A percentile compares a stretch with the other conserved stretches of the same genome.
Evolutionary conservation across 805 yeast genomes (phyloP).

Genomic region (Metschnikowia lunata): DNA sequence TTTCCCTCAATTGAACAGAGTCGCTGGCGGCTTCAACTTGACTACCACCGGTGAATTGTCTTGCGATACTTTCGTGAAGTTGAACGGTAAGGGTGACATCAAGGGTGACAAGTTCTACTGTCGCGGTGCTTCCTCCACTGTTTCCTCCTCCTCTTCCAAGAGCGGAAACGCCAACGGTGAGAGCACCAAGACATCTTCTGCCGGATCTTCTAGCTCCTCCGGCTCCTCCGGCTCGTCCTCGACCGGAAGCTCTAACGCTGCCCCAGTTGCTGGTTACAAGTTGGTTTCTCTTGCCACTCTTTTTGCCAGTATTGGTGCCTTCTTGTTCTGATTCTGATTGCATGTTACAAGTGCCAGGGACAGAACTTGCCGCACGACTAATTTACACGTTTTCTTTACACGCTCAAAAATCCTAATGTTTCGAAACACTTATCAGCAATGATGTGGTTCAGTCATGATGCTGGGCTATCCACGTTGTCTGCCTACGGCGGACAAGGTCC

Average conservation of each 20-base stretch:
- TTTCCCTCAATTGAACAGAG: conserved; percentile 67
- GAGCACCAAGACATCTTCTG: conserved; percentile 26
- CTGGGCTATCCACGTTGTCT: no score
- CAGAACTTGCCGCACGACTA: no score
- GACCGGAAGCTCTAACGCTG: conserved; percentile 24
- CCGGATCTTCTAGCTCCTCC: conserved; percentile 23
- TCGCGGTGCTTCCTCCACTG: conserved; percentile 39
- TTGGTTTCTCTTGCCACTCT: conserved; percentile 28
- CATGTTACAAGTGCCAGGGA: no score
- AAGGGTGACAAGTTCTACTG: conserved; percentile 87
- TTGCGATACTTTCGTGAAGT: conserved; percentile 69
- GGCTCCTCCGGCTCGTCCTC: conserved; percentile 18
- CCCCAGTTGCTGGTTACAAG: conserved; percentile 20
- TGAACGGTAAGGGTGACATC: conserved; percentile 75
- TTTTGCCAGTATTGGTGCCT: conserved; percentile 37
- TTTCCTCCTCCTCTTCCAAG: conserved; percentile 43
- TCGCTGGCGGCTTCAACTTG: conserved; percentile 88
- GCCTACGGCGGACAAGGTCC: no score
- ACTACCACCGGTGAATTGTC: conserved; percentile 74
- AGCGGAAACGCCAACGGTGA: conserved; percentile 21
- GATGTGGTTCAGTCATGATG: no score
- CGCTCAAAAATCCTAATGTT: no score
- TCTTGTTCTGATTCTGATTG: conserved; percentile 23
- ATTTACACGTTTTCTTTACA: no score
- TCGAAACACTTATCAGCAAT: no score